These are phyloP conservation scores for Naumovozyma baii DNA, from an alignment of 805 yeast species.

Conservation along the genomic window DNA sequence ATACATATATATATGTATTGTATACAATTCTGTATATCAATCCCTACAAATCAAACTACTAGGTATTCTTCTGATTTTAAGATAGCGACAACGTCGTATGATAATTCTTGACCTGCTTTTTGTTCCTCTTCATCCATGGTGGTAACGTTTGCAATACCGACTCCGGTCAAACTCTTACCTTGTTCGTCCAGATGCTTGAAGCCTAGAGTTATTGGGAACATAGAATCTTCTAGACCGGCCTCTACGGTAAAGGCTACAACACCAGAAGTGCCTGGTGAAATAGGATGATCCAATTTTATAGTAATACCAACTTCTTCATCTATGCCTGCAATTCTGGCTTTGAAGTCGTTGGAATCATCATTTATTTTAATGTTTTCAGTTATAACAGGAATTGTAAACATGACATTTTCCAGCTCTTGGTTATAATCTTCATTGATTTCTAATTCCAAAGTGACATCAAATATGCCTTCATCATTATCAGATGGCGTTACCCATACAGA, in stretches of 20 bases:
- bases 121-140: conserved; percentile 24
- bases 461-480: conserved; percentile 43
- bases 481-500: conserved; percentile 71
- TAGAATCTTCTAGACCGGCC: conserved; percentile 65
- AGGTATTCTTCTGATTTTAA: conserved; percentile 50
- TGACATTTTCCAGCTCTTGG: conserved; percentile 33
- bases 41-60: conserved; percentile 37
- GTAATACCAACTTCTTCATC: conserved; percentile 57
- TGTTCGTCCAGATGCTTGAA: conserved; percentile 41
- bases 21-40: background rate
- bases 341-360: conserved; percentile 39
- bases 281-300: conserved; percentile 45
- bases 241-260: conserved; percentile 73
- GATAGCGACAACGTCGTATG: conserved; percentile 57
- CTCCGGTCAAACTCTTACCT: conserved; percentile 41
- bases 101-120: conserved; percentile 47
- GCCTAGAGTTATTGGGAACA: conserved; percentile 78
- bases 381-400: conserved; percentile 53
- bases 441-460: conserved; percentile 80
- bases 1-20: background rate
- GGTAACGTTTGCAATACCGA: conserved; percentile 53
- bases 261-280: conserved; percentile 49
- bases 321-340: conserved; percentile 47
- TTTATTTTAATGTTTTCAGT: conserved; percentile 44
- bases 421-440: conserved; percentile 65